Evolutionary conservation across 768 basidiomycete species (phyloP), one percentile per base, ranked within the genome.

Genomic region (Baorangia bicolor): DNA sequence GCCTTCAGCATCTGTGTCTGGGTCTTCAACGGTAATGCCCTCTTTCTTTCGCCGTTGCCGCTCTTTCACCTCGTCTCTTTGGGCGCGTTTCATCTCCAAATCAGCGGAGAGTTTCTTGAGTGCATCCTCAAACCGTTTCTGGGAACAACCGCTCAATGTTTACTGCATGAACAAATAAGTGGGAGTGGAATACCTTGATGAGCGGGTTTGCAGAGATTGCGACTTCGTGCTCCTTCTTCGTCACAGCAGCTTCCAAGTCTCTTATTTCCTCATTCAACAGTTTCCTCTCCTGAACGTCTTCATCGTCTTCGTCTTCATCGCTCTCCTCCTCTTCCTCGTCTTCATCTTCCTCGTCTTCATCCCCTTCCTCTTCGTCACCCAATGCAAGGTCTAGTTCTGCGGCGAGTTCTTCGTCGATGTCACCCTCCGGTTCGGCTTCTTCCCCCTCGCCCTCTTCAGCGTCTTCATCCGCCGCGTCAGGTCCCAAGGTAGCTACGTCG

Each of bases 81-180:
- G 92, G 1, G 81, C 81, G 11, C 81, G 74, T 68, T 94, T 95
- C 81, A 87, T 85, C 60, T 95, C 94, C 30, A 95, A 75, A 67
- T 97, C 94, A 34, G 85, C 82, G 12, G 86, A 82, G 45, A 97
- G 78, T 72, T 96, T 97, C 77, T 87, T 91, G 64, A 95, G 72
- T 18, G 90, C 88, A 68, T 96, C 94, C 69, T 95, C 92, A 72
- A 96, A 95, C 34, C 94, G 94, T 82, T 88, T 89, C 88, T 94
- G 64, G 20, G 48, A 55, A 56, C 27, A 12, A 30, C 23, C 35
- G 33, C 2, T 64, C 13, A 57, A 18, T 35, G 9, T 49, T 20
- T 20, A 16, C 9, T 8, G 21, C n/a, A 18, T 30, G 35, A 11
- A 8, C 14, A 46, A 33, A 52, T n/a, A 52, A 38, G 11, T 18